Base-by-base conservation (phyloP, 352 stramenopile genomes). In the Globisporangium cederbergense region DNA sequence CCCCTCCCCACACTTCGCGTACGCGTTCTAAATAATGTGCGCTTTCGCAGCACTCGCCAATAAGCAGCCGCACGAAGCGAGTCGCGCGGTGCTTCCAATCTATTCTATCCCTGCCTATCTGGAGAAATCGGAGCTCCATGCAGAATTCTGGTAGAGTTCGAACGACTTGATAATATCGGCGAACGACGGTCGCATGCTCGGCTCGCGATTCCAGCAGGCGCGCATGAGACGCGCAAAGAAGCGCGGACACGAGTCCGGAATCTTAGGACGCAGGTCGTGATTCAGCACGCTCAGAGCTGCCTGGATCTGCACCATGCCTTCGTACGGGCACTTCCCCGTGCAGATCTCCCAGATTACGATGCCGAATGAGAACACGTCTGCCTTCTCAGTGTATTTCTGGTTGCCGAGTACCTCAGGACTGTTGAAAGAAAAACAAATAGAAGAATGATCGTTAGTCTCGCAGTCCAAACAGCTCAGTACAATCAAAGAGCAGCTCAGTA, bases 311-410 rank as follows among this genome's bases (percentile, higher is more conserved):
- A 83, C 87, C 88, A 97, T 95, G 50, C 86, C 88, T 51, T 96
- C 86, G 65, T 97, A 97, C 36, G 93, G 93, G 58, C 92, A 96
- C 40, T 77, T 72, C n/a, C 86, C 76, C 34, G 89, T 91, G 70
- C 96, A 96, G 53, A 97, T 96, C 66, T 98, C 91, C 92, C 92
- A 98, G 59, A 98, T 78, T 25, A 98, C 94, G 49, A 98, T 97
- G 42, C 79, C 91, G 68, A 98, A 97, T 49, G 88, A 97, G 65
- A 95, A 98, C 54, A 98, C 91, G 65, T 98, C 91, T 3, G 90
- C 91, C 66, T 97, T 97, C 65, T 97, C 91, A 20, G 90, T 97
- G 78, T 97, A 98, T 66, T 95, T 93, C 60, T 89, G 76, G 65
- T 91, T 96, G 56, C 90, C 89, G 36, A 98, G 75, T 46, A 97